Base-by-base conservation (phyloP, 495 filamentous ascomycete species). In the Ramalina intermedia region DNA sequence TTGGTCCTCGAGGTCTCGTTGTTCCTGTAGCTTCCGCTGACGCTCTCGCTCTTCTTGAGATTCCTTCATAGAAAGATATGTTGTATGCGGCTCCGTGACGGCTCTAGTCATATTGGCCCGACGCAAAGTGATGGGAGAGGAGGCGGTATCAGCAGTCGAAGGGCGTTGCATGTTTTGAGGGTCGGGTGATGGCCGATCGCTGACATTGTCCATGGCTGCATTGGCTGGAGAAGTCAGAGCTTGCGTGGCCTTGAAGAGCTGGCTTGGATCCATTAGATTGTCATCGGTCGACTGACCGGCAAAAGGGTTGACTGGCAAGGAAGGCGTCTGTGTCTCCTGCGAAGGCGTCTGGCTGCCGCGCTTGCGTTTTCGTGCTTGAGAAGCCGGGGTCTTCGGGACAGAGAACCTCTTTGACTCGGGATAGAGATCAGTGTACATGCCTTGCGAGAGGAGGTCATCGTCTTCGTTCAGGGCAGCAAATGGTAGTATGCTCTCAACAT, bases 101-200 rank as follows among this genome's bases (percentile, higher is more conserved):
- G 69, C 65, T 9, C 64, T 61, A 9, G 57, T 55, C 24, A 71
- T 64, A 13, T 63, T 54, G 6, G 57, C 55, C 11, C 62, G 61
- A 13, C 66, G 41, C 6, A 58, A 47, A 21, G 57, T 58, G 33
- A 63, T 55, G 3, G 72, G 72, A 12, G 72, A 74, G 2, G 69
- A 73, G 1, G 68, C 40, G 16, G 55, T 50, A n/a, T 57, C 61
- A 45, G 59, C 54, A 33, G 70, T 51, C 6, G 64, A 64, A 9
- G 60, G 62, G 14, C 61, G 58, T 44, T 73, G 69, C 11, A 72
- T 65, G 20, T 64, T 27, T 12, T 54, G 65, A 21, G 74, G 55
- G 52, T 72, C 69, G n/a, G 72, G 72, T 1, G 72, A 76, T 9
- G 72, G 72, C 23, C 71, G 68, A 38, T 72, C 70, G 11, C 71